phyloP scores from a whole-genome alignment of 371 early-diverging fungal species.

The Mortierella sp. region DNA sequence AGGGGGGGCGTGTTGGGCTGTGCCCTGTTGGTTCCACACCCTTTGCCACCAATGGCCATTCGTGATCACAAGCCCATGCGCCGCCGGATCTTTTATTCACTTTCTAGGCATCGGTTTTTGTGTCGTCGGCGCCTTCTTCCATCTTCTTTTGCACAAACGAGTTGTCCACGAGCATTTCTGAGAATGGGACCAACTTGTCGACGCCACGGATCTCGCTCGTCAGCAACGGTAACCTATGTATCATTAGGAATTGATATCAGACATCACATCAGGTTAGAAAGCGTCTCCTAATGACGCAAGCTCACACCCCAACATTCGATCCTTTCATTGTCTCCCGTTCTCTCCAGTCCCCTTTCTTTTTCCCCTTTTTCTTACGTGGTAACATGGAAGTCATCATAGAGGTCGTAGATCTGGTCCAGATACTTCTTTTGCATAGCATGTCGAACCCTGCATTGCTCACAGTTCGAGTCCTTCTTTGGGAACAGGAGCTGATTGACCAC shows the following conservation, averaged over 20 bases:
- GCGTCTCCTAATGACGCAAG: background rate
- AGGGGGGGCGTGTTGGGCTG: too few relatives aligned
- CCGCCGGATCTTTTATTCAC: background rate
- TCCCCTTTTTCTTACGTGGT: conserved; percentile 26
- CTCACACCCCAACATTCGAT: too few relatives aligned
- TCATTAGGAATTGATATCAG: too few relatives aligned
- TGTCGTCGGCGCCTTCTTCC: conserved; percentile 38
- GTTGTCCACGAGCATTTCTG: conserved; percentile 90
- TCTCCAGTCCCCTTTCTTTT: background rate
- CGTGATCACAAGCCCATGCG: too few relatives aligned
- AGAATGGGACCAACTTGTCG: conserved; percentile 90
- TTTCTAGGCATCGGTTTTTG: conserved; percentile 14
- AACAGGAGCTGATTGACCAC: conserved; percentile 98
- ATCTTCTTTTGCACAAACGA: conserved; percentile 55
- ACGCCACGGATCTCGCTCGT: conserved; percentile 97
- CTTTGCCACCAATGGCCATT: too few relatives aligned
- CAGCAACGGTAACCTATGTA: conserved; percentile 84
- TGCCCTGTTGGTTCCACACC: too few relatives aligned
- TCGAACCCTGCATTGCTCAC: conserved; percentile 95
- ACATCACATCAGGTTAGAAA: too few relatives aligned
- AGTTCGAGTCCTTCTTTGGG: conserved; percentile 91
- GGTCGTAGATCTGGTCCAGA: conserved; percentile 95
- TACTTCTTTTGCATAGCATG: conserved; percentile 99
- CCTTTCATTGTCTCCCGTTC: background rate
- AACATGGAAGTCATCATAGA: conserved; percentile 98